Evolutionary conservation across 768 basidiomycete species (phyloP).

Genomic region (Crepidotus variabilis): DNA sequence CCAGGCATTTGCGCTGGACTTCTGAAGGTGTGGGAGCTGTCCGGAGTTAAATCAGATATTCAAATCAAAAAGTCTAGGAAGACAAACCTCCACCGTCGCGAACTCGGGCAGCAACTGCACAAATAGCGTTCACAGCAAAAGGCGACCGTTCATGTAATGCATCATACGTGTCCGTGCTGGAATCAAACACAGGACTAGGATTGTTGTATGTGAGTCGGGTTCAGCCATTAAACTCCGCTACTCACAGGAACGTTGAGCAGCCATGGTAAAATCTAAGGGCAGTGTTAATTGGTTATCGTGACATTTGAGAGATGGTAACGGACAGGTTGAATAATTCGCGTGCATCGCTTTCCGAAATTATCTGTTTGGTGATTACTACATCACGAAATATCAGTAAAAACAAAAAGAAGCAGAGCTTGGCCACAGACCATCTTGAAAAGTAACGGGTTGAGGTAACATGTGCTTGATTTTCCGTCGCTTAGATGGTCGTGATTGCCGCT

Average conservation of each 20-base stretch:
- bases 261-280: constrained; percentile 78
- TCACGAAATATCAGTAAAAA: constrained; percentile 7
- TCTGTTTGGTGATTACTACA: constrained; percentile 78
- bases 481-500: constrained; percentile 60
- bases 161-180: constrained; percentile 79
- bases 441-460: constrained; percentile 49
- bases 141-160: constrained; percentile 85
- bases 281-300: constrained; percentile 6
- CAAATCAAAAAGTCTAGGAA: not conserved
- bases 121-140: constrained; percentile 89
- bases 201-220: not conserved
- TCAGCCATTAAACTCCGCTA: not conserved
- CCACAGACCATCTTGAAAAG: constrained; percentile 71
- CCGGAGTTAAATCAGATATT: constrained; percentile 6
- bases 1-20: constrained; percentile 64
- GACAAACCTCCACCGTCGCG: constrained; percentile 82
- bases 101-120: constrained; percentile 89
- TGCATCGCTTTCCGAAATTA: constrained; percentile 80
- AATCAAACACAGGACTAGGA: constrained; percentile 76
- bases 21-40: constrained; percentile 68
- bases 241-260: constrained; percentile 55
- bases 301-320: constrained; percentile 19
- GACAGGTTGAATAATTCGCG: constrained; percentile 85
- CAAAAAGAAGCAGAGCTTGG: constrained; percentile 1
- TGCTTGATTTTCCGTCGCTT: constrained; percentile 75